Evolutionary conservation across 768 basidiomycete species (phyloP).

Genomic region (Podaxis sp.): DNA sequence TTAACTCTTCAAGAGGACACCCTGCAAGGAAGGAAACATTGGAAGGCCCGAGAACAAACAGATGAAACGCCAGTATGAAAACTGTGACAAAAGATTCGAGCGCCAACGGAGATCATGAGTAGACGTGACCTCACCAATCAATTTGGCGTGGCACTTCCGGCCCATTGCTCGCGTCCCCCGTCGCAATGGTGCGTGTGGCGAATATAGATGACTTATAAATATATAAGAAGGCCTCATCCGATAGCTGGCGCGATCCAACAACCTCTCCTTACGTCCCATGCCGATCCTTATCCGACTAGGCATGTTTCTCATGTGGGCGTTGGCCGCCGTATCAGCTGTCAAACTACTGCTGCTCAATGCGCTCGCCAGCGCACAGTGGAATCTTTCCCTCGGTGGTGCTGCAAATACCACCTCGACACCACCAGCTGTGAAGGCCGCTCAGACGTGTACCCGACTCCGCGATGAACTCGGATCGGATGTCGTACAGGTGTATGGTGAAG

Average conservation of each 20-base stretch:
- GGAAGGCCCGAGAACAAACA: neutral
- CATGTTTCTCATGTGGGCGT: slow-evolving; percentile 7
- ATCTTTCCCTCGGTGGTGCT: neutral
- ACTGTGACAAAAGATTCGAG: neutral
- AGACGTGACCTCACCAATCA: slow-evolving; percentile 3
- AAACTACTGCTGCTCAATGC: neutral
- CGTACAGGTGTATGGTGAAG: slow-evolving; percentile 3
- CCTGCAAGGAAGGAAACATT: neutral
- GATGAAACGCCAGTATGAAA: neutral
- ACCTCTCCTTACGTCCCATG: slow-evolving; percentile 13
- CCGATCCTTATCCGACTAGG: slow-evolving; percentile 9
- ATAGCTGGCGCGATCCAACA: neutral
- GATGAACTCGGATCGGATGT: slow-evolving; percentile 9
- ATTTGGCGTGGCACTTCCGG: neutral
- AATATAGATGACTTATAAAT: slow-evolving; percentile 8
- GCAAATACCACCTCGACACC: neutral
- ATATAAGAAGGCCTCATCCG: slow-evolving; percentile 8
- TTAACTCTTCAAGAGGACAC: neutral
- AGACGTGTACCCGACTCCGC: slow-evolving; percentile 5
- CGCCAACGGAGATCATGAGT: neutral
- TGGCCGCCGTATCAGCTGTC: neutral
- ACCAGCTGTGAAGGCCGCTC: neutral
- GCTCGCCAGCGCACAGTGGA: neutral
- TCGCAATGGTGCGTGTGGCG: neutral
- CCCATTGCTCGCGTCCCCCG: slow-evolving; percentile 3